Base-by-base conservation (phyloP, 345 rosid species). In the Salix koriyanagi region DNA sequence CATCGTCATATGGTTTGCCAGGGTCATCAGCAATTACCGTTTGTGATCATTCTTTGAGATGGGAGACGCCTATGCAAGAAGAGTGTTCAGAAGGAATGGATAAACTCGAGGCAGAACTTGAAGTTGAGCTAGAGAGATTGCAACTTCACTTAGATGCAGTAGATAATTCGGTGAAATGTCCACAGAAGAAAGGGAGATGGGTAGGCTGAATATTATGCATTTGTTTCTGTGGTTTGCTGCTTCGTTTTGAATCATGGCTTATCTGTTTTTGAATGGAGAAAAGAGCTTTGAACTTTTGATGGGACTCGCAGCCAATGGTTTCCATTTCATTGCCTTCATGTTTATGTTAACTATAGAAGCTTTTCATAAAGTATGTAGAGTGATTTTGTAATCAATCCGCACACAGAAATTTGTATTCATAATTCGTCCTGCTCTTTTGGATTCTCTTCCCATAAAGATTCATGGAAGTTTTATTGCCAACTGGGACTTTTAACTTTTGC, bases 91-190 rank as follows among this genome's bases (percentile, higher is more conserved):
- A 78, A 44, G 95, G 86, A 65, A 89, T 87, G 87, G 85, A 86
- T 76, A 83, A 75, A 69, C 92, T 92, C 34, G 92, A 88, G 84
- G 94, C 88, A 13, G 96, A 94, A 84, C 92, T 94, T 30, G 87
- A 90, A 84, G 90, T 83, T 3, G 94, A 92, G 82, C 82, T 91
- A 46, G 86, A 92, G 70, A 86, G 76, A 69, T 81, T 92, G 75
- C 94, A 90, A 78, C 82, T 80, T 75, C 85, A 85, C 61, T 83
- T 89, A 82, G 87, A 85, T 78, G 70, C 26, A n/a, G 62, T 73
- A 7, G 92, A 83, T 41, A 75, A 44, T 42, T 70, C 50, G 65
- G 32, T 74, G 50, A 60, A 67, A 67, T 73, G 74, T 46, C 81
- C 79, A 42, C 69, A 75, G 50, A 83, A 73, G 61, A 71, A 26